These are phyloP conservation scores for Hericium erinaceus DNA, from an alignment of 768 basidiomycete species.

Conservation along the genomic window DNA sequence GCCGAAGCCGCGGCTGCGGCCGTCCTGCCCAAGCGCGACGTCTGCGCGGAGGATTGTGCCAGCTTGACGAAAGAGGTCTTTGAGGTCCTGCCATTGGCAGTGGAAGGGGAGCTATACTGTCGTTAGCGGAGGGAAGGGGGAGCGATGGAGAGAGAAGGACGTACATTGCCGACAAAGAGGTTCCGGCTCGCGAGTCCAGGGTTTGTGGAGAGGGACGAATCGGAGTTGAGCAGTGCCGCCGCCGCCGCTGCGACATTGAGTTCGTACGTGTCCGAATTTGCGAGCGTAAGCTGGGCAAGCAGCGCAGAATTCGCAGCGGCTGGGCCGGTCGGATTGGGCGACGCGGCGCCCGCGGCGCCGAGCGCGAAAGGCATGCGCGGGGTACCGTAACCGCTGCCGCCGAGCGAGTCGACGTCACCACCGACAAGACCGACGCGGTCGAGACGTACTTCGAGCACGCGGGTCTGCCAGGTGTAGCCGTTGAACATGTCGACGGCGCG, in stretches of 20 bases:
- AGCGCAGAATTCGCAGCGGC: neutral
- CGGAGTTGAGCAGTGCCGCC: too few species aligned
- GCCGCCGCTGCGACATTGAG: too few species aligned
- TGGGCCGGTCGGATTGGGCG: neutral
- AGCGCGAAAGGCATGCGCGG: conserved; percentile 3
- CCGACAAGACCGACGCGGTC: conserved; percentile 66
- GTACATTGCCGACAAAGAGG: conserved; percentile 84
- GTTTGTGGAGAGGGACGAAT: too few species aligned
- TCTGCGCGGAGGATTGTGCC: conserved; percentile 88
- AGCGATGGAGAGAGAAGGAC: conserved; percentile 19
- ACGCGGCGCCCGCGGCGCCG: neutral
- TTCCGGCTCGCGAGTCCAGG: conserved; percentile 31
- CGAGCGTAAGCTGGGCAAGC: neutral
- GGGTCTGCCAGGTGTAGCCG: conserved; percentile 94
- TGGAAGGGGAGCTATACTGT: conserved; percentile 72
- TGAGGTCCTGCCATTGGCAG: conserved; percentile 96
- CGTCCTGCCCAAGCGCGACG: conserved; percentile 80
- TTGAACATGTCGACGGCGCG: conserved; percentile 95
- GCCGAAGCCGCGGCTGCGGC: conserved; percentile 86
- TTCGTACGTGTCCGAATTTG: neutral
- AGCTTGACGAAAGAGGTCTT: conserved; percentile 88
- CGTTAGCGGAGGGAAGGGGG: neutral
- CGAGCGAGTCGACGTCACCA: conserved; percentile 19
- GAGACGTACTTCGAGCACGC: conserved; percentile 83
- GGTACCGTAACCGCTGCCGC: conserved; percentile 2